phyloP scores from a whole-genome alignment of 331 rosid species.

The Stylosanthes scabra region DNA sequence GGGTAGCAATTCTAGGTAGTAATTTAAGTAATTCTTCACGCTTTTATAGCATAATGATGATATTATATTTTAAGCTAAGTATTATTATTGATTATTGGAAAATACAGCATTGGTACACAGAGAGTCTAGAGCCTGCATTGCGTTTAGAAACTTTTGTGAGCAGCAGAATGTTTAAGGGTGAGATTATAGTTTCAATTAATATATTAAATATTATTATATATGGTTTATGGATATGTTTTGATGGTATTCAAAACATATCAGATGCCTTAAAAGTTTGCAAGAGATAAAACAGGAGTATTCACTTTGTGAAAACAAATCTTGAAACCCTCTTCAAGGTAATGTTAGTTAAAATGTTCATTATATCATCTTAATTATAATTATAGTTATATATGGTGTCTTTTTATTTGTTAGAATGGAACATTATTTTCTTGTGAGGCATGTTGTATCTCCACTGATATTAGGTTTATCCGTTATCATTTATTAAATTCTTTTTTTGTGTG shows the following conservation, averaged over 20 bases:
- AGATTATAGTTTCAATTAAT: constrained; percentile 17
- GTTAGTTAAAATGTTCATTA: constrained; percentile 12
- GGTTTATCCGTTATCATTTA: too few species aligned
- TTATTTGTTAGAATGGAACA: too few species aligned
- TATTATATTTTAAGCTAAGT: too few species aligned
- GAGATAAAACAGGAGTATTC: constrained; percentile 64
- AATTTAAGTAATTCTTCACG: too few species aligned
- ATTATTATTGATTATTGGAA: constrained; percentile 33
- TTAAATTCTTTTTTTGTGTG: too few species aligned
- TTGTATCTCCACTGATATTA: too few species aligned
- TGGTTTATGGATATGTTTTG: background rate
- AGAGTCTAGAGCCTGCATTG: constrained; percentile 73
- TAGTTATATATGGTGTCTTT: too few species aligned
- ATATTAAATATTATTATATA: too few species aligned
- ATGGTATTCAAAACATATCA: constrained; percentile 11
- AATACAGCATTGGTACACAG: constrained; percentile 85
- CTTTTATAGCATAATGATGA: constrained; percentile 2
- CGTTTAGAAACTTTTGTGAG: constrained; percentile 61
- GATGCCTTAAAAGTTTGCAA: constrained; percentile 72
- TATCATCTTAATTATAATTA: constrained; percentile 11
- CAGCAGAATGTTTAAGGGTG: constrained; percentile 76
- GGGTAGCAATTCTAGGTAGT: constrained; percentile 95
- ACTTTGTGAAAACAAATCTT: constrained; percentile 64
- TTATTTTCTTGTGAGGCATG: too few species aligned
- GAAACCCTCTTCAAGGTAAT: constrained; percentile 74